Conservation (phyloP, 306 rosid species). For the Phaseolus lunatus region DNA sequence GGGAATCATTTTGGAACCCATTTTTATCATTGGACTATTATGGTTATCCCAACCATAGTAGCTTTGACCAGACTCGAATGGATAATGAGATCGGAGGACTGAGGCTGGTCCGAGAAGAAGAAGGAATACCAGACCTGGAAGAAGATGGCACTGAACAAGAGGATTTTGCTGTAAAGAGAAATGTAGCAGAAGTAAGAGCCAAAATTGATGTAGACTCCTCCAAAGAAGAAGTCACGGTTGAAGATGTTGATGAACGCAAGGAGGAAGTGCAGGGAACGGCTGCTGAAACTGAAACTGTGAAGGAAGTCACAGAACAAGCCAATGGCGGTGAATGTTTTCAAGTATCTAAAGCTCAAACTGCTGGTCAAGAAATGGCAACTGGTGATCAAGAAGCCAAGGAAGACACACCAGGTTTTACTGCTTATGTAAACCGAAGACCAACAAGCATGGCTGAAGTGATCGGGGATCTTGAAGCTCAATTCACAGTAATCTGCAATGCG, state of each 20-base stretch:
- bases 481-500: constrained; percentile 67
- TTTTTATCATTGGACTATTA: constrained; percentile 84
- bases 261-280: constrained; percentile 51
- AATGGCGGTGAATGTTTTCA: constrained; percentile 50
- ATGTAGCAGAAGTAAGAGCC: constrained; percentile 57
- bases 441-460: constrained; percentile 86
- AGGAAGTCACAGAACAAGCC: constrained; percentile 44
- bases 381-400: constrained; percentile 60
- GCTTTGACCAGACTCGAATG: constrained; percentile 55
- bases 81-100: constrained; percentile 78
- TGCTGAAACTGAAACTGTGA: constrained; percentile 46
- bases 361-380: constrained; percentile 59
- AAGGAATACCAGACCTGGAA: constrained; percentile 92
- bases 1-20: constrained; percentile 97
- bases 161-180: constrained; percentile 49
- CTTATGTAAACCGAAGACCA: constrained; percentile 80
- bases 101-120: constrained; percentile 81
- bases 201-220: constrained; percentile 49
- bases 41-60: constrained; percentile 65
- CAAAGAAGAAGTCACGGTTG: constrained; percentile 67
- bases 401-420: constrained; percentile 84
- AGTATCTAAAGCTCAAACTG: constrained; percentile 62
- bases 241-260: constrained; percentile 67
- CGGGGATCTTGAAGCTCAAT: constrained; percentile 82
- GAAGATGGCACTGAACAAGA: constrained; percentile 73